Conservation (phyloP, 1,284 basidiomycete genomes). For the Golubevia pallescens region DNA sequence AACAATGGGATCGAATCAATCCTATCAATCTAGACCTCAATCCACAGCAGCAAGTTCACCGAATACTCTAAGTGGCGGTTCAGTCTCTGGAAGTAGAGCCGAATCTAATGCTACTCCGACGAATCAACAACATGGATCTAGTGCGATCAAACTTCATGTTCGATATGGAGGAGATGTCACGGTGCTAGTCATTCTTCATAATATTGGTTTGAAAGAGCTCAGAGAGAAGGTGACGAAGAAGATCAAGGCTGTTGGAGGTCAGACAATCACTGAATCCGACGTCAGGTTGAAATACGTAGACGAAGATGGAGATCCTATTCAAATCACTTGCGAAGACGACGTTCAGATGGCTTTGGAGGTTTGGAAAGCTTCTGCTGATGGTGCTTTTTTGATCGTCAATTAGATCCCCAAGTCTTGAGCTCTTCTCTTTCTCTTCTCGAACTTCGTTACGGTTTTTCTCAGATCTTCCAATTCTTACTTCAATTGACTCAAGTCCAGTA, state of each 20-base stretch:
- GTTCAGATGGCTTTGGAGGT: constrained; percentile 56
- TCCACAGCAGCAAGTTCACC: constrained; percentile 47
- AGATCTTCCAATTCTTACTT: no score
- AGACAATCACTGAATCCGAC: constrained; percentile 13
- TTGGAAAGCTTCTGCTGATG: neutral
- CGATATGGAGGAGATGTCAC: constrained; percentile 27
- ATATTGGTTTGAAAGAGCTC: constrained; percentile 24
- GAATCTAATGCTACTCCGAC: neutral
- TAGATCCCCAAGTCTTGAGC: neutral
- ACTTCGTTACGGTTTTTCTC: no score
- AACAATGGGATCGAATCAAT: constrained; percentile 33
- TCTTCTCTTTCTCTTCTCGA: neutral
- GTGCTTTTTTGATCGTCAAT: neutral
- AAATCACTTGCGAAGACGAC: constrained; percentile 56
- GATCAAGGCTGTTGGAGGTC: constrained; percentile 25
- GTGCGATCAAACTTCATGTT: constrained; percentile 38
- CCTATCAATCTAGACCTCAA: constrained; percentile 28
- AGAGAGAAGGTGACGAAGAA: constrained; percentile 46
- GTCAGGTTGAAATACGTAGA: constrained; percentile 46
- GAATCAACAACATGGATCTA: constrained; percentile 8
- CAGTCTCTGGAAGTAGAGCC: neutral
- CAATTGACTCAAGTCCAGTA: no score
- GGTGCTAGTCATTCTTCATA: constrained; percentile 36
- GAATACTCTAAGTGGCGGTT: neutral
- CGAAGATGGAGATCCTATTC: constrained; percentile 57